Percentiles rank a stretch among this genome's conserved stretches.
These are phyloP conservation scores for Nakaseomyces uthaithaninus DNA, from an alignment of 1,139 yeast genomes.

Conservation along the genomic window DNA sequence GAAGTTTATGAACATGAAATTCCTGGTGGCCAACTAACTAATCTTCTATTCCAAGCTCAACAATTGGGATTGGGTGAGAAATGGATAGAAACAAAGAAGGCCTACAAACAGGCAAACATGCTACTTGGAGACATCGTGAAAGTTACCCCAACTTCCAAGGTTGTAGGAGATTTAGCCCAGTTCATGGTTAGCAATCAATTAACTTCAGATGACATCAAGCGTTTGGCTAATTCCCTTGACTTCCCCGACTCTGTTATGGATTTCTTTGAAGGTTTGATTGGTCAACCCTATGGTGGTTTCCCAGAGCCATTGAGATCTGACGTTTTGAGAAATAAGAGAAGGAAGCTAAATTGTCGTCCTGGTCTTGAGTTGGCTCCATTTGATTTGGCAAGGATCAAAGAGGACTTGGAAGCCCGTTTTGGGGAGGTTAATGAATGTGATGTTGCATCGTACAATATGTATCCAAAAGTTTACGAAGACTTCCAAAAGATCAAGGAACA, in stretches of 20 bases:
- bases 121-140: constrained; percentile 93
- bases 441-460: constrained; percentile 93
- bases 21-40: constrained; percentile 99
- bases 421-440: constrained; percentile 68
- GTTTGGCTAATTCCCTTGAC: constrained; percentile 81
- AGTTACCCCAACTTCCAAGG: constrained; percentile 98
- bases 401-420: constrained; percentile 62
- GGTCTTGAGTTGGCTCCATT: constrained; percentile 82
- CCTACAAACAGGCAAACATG: constrained; percentile 82
- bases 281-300: constrained; percentile 99
- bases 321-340: constrained; percentile 80
- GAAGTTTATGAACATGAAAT: constrained; percentile 97
- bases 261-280: constrained; percentile 98
- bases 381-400: constrained; percentile 61
- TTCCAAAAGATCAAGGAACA: constrained; percentile 64
- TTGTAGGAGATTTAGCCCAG: constrained; percentile 98
- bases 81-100: constrained; percentile 92
- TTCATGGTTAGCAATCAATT: constrained; percentile 96
- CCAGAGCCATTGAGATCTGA: constrained; percentile 96
- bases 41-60: constrained; percentile 95
- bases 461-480: constrained; percentile 92
- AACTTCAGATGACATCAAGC: constrained; percentile 72
- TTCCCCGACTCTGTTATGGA: constrained; percentile 98
- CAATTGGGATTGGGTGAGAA: constrained; percentile 95
- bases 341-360: constrained; percentile 81